phyloP scores from a whole-genome alignment of 2,329 filamentous ascomycete genomes.

The Clarireedia monteithiana region DNA sequence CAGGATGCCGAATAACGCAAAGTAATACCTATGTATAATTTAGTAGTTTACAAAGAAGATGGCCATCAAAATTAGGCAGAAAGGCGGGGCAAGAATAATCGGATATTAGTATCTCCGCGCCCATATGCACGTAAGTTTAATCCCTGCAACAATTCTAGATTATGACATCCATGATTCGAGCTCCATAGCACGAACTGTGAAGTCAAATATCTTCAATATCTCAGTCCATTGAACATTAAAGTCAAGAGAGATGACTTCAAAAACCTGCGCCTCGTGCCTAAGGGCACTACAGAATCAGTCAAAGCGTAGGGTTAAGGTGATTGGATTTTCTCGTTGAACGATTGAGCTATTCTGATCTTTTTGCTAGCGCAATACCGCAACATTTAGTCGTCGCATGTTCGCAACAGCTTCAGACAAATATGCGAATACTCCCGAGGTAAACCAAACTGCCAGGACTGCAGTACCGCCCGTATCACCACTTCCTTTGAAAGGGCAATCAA shows the following conservation, averaged over 20 bases:
- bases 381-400: conserved; percentile 16
- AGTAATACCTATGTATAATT: too few relatives aligned
- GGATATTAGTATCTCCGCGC: too few relatives aligned
- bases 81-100: not conserved
- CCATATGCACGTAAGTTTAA: not conserved
- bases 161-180: not conserved
- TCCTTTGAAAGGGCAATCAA: conserved; percentile 8
- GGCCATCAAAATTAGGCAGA: not conserved
- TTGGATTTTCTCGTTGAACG: not conserved
- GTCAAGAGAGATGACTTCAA: conserved; percentile 17
- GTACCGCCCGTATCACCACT: conserved; percentile 15
- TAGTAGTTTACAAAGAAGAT: too few relatives aligned
- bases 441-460: conserved; percentile 15
- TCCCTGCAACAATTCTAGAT: not conserved
- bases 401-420: conserved; percentile 22
- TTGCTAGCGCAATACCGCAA: conserved; percentile 4
- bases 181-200: not conserved
- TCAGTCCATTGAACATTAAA: not conserved
- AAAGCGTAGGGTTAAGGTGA: conserved; percentile 15
- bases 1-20: too few relatives aligned
- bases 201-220: not conserved
- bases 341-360: conserved; percentile 3
- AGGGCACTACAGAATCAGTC: conserved; percentile 17
- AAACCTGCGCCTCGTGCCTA: conserved; percentile 15
- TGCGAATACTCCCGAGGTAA: conserved; percentile 16